phyloP scores from a whole-genome alignment of 1,284 basidiomycete genomes.

The Meira nashicola region DNA sequence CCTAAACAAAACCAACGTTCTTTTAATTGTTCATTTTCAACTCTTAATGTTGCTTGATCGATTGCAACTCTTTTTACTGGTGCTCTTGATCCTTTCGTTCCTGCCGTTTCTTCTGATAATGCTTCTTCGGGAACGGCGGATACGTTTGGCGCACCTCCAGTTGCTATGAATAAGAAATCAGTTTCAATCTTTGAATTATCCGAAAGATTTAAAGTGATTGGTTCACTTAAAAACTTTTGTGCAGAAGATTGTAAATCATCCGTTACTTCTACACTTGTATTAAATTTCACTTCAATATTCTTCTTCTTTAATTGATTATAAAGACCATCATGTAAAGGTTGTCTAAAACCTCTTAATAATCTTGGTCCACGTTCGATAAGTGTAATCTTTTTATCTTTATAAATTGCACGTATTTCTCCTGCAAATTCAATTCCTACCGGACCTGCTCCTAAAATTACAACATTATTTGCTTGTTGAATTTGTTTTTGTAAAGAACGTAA shows the following conservation, averaged over 20 bases:
- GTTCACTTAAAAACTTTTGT: slow-evolving; percentile 19
- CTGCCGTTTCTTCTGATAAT: slow-evolving; percentile 24
- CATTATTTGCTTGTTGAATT: slow-evolving; percentile 19
- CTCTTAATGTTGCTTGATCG: slow-evolving; percentile 25
- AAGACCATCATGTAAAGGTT: slow-evolving; percentile 24
- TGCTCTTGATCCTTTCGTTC: too few species aligned
- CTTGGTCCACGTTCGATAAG: slow-evolving; percentile 38
- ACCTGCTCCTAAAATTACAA: slow-evolving; percentile 48
- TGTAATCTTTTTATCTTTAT: slow-evolving; percentile 46
- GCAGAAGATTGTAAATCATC: slow-evolving; percentile 37
- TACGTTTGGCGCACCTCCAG: slow-evolving; percentile 55
- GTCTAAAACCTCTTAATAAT: slow-evolving; percentile 21
- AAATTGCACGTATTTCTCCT: slow-evolving; percentile 41
- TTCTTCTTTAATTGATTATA: slow-evolving; percentile 42
- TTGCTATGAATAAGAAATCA: slow-evolving; percentile 55
- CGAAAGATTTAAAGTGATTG: slow-evolving; percentile 17
- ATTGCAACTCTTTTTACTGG: slow-evolving; percentile 47
- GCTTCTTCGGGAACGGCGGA: slow-evolving; percentile 45
- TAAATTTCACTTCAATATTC: slow-evolving; percentile 51
- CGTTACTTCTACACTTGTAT: slow-evolving; percentile 38
- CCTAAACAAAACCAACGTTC: slow-evolving; percentile 43
- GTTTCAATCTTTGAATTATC: slow-evolving; percentile 28
- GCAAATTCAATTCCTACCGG: slow-evolving; percentile 57
- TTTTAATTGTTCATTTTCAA: slow-evolving; percentile 17
- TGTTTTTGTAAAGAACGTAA: slow-evolving; percentile 22